A percentile compares a stretch with the other conserved stretches of the same genome.
Evolutionary conservation across 106 monocot genomes (phyloP).

Genomic region (Narthecium ossifragum): DNA sequence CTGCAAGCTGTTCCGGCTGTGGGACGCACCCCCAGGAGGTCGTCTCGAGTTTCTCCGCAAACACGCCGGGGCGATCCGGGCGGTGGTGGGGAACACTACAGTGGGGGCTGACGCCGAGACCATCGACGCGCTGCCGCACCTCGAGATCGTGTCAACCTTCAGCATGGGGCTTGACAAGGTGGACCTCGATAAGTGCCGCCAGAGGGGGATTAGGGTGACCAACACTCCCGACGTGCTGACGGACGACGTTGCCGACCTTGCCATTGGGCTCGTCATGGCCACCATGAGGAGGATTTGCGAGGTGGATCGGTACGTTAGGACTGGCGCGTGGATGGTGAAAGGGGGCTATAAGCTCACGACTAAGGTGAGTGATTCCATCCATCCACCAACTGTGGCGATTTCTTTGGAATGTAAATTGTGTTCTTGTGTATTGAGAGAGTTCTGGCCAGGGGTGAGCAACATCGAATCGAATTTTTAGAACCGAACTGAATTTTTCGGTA

Average conservation of each 20-base stretch:
- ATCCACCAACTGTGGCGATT: too few relatives aligned
- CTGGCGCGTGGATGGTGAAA: conserved; percentile 33
- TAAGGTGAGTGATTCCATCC: conserved; percentile 13
- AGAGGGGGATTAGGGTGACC: conserved; percentile 39
- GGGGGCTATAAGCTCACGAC: conserved; percentile 32
- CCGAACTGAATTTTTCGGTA: too few relatives aligned
- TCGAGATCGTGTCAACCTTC: conserved; percentile 39
- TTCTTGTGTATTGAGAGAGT: too few relatives aligned
- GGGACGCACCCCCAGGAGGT: conserved; percentile 19
- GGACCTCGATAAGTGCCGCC: conserved; percentile 36
- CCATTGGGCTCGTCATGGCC: conserved; percentile 38
- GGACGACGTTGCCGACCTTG: conserved; percentile 46
- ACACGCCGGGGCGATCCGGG: conserved; percentile 29
- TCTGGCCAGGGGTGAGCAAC: too few relatives aligned
- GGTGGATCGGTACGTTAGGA: conserved; percentile 37
- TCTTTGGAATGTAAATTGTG: too few relatives aligned
- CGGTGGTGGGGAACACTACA: conserved; percentile 32
- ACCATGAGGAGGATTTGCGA: conserved; percentile 23
- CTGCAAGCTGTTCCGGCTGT: conserved; percentile 43
- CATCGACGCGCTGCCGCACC: conserved; percentile 32
- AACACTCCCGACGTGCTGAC: conserved; percentile 53
- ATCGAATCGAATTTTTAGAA: too few relatives aligned
- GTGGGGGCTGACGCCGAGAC: conserved; percentile 37
- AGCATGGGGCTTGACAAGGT: conserved; percentile 45
- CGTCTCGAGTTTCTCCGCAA: conserved; percentile 23